Base-by-base conservation (phyloP, 2,329 filamentous ascomycete species). In the Fusarium robinianum region DNA sequence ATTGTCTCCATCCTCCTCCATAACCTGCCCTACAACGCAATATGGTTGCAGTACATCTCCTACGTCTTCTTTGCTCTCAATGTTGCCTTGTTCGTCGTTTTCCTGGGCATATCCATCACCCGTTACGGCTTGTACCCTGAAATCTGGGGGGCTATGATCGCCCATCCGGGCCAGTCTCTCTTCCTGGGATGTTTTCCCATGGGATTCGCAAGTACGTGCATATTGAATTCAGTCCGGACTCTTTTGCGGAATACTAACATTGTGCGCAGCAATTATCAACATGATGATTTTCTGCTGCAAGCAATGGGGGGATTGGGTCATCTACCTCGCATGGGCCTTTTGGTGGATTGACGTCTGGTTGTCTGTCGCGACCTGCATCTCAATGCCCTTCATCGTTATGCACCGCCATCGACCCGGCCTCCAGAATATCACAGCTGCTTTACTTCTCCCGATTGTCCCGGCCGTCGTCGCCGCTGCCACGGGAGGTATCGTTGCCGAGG, bases 151-250 rank as follows among this genome's bases (percentile, higher is more conserved):
- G 79, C 77, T 11, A 86, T 89, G 84, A 76, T 88, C 23, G 68
- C 71, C 3, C 81, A 89, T 60, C 83, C 82, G 1, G 77, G 76
- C 2, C 82, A 89, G 58, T 83, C 80, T 2, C 72, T 89, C 39
- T 89, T 88, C 53, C 67, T 89, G 4, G 85, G 80, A 0, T 84
- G 81, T 0, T 76, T 86, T 21, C 84, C 84, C 0, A 87, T 88
- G 81, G 83, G 76, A 0, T 76, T 88, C 45, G 79, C 82, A 0
- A 87, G 68, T 71, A 49, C 47, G 65, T 62, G 19, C 5, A 7
- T 21, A 8, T 17, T 35, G 19, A 25, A 3, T 14, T 7, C 10
- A 8, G 8, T 7, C 8, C 24, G 7, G n/a, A n/a, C n/a, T n/a
- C n/a, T 16, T 6, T 11, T 5, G 2, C 14, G n/a, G 12, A 4